Percentiles rank a stretch among this genome's conserved stretches.
phyloP scores from a whole-genome alignment of 192 early-diverging fungal species.

The Helicostylum pulchrum region DNA sequence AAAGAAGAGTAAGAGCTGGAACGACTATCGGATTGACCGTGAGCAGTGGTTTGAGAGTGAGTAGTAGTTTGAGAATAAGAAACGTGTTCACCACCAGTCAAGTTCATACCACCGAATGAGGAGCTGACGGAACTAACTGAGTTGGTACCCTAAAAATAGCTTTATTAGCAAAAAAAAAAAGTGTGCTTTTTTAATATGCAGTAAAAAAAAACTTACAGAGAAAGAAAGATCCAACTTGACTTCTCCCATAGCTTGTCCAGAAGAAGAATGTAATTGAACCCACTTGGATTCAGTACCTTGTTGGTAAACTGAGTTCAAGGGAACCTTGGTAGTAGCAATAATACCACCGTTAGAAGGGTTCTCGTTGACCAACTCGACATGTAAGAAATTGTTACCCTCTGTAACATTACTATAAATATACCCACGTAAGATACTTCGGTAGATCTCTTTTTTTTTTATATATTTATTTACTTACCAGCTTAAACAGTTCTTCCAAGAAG shows the following conservation, averaged over 20 bases:
- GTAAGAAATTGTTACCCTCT: conserved; percentile 16
- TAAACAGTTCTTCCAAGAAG: conserved; percentile 30
- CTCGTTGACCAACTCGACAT: conserved; percentile 36
- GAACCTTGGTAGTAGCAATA: conserved; percentile 17
- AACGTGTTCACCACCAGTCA: neutral
- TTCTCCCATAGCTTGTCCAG: conserved; percentile 13
- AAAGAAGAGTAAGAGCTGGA: conserved; percentile 19
- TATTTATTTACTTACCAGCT: conserved; percentile 25
- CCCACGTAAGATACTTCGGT: neutral
- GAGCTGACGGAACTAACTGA: conserved; percentile 6
- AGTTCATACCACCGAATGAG: conserved; percentile 5
- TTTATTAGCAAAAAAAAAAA: too few species aligned
- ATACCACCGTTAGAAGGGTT: conserved; percentile 19
- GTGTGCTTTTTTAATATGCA: too few species aligned
- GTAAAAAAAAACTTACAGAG: conserved; percentile 12
- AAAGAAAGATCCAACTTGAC: conserved; percentile 7
- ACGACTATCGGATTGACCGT: conserved; percentile 6
- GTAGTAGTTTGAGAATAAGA: conserved; percentile 6
- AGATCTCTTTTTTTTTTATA: neutral
- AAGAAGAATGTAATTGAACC: neutral
- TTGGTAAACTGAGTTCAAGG: conserved; percentile 4
- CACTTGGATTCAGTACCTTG: conserved; percentile 14
- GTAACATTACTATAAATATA: conserved; percentile 22
- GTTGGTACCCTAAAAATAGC: conserved; percentile 8
- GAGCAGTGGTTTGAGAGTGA: neutral